Conservation (phyloP, 257 asterid species). For the Solanum pimpinellifolium region DNA sequence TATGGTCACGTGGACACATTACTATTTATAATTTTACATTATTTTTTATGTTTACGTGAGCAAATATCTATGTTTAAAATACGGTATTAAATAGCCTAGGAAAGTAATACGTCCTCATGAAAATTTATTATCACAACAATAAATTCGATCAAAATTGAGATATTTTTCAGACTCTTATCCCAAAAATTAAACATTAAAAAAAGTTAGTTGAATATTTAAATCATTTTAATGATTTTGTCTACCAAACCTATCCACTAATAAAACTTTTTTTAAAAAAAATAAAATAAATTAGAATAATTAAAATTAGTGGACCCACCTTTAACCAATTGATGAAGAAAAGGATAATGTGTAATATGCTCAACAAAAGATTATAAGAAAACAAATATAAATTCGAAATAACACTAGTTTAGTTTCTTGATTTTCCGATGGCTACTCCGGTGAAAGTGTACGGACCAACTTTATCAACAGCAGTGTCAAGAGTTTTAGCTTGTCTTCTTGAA, state of each 20-base stretch:
- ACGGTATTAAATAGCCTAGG: too few species aligned
- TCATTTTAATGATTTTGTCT: background rate
- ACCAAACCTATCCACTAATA: background rate
- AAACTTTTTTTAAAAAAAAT: background rate
- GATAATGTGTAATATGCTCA: background rate
- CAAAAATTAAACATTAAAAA: background rate
- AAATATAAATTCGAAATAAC: background rate
- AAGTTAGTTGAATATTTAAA: background rate
- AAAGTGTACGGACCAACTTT: conserved; percentile 72
- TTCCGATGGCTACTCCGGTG: conserved; percentile 54
- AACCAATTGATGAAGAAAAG: background rate
- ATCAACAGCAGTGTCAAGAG: conserved; percentile 70
- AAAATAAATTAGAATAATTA: background rate
- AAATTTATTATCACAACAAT: too few species aligned
- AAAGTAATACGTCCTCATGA: too few species aligned
- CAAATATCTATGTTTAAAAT: too few species aligned
- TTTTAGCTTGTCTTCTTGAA: conserved; percentile 59
- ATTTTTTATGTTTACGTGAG: too few species aligned
- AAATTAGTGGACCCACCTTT: background rate
- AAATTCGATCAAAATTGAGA: too few species aligned
- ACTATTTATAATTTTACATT: too few species aligned
- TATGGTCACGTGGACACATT: too few species aligned
- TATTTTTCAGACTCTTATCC: too few species aligned
- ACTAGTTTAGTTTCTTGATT: background rate
- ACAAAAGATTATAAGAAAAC: background rate